Evolutionary conservation across 345 rosid species (phyloP).

Genomic region (Orychophragmus violaceus): DNA sequence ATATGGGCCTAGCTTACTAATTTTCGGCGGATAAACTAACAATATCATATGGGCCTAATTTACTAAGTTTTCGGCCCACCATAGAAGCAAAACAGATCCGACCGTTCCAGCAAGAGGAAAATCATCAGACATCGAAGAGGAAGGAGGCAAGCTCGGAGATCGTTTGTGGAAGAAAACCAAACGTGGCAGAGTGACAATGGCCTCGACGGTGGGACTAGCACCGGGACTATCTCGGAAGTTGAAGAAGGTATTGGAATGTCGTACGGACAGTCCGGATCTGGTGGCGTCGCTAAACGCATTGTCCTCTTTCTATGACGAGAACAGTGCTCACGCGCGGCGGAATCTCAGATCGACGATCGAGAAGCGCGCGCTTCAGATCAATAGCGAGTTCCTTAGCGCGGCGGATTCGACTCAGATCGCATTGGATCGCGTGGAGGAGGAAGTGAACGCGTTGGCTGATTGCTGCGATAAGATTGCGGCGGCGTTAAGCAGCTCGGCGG

Average conservation of each 20-base stretch:
- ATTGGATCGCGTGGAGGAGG: conserved; percentile 90
- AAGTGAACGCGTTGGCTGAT: conserved; percentile 79
- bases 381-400: conserved; percentile 69
- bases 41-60: background rate
- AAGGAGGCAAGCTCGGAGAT: background rate
- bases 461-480: conserved; percentile 94
- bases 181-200: conserved; percentile 12
- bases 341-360: conserved; percentile 97
- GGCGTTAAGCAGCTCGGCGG: conserved; percentile 78
- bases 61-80: background rate
- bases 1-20: too few relatives aligned
- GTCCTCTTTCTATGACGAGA: conserved; percentile 73
- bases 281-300: conserved; percentile 74
- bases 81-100: background rate
- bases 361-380: conserved; percentile 87
- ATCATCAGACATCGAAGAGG: conserved; percentile 21
- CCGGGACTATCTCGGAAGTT: conserved; percentile 93
- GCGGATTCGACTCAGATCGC: conserved; percentile 73
- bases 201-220: conserved; percentile 59
- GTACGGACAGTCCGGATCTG: conserved; percentile 84
- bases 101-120: background rate
- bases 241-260: conserved; percentile 87
- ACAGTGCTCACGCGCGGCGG: conserved; percentile 85
- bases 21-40: too few relatives aligned
- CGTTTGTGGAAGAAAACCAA: conserved; percentile 1